phyloP scores from a whole-genome alignment of 2,329 filamentous ascomycete species.

The Aspergillus sp. region DNA sequence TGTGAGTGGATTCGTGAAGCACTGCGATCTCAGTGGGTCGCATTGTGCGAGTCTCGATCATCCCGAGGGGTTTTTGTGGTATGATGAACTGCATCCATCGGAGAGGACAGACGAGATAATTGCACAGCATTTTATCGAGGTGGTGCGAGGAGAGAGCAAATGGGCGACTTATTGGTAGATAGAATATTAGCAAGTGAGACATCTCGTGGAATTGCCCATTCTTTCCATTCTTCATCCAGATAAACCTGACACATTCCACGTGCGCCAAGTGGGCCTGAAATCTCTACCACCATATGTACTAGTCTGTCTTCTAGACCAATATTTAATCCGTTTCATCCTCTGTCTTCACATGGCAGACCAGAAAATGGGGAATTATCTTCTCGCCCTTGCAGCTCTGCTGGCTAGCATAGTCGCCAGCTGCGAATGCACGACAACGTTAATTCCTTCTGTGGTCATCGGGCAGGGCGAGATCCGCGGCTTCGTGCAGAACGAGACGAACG shows the following conservation, averaged over 20 bases:
- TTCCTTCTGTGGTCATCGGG: constrained; percentile 7
- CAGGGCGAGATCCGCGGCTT: constrained; percentile 19
- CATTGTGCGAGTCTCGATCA: constrained; percentile 41
- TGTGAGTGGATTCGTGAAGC: constrained; percentile 53
- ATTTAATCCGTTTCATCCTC: too few relatives aligned
- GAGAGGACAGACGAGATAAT: constrained; percentile 57
- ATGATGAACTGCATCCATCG: constrained; percentile 68
- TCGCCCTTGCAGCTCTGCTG: too few relatives aligned
- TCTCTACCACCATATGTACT: too few relatives aligned
- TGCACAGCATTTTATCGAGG: constrained; percentile 52
- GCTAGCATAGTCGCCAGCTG: too few relatives aligned
- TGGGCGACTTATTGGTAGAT: constrained; percentile 23
- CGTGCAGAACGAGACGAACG: constrained; percentile 17
- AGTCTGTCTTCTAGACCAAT: too few relatives aligned
- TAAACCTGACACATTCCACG: too few relatives aligned
- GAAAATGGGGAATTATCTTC: too few relatives aligned
- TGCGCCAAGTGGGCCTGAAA: too few relatives aligned
- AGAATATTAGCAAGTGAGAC: background rate
- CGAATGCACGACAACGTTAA: too few relatives aligned
- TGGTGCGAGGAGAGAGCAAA: constrained; percentile 44
- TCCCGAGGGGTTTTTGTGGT: constrained; percentile 65
- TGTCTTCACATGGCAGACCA: too few relatives aligned
- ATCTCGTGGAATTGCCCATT: too few relatives aligned
- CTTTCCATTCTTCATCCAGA: too few relatives aligned
- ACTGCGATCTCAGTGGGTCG: constrained; percentile 44